These are phyloP conservation scores for Deinandra increscens DNA, from an alignment of 129 eudicot species.

Conservation along the genomic window DNA sequence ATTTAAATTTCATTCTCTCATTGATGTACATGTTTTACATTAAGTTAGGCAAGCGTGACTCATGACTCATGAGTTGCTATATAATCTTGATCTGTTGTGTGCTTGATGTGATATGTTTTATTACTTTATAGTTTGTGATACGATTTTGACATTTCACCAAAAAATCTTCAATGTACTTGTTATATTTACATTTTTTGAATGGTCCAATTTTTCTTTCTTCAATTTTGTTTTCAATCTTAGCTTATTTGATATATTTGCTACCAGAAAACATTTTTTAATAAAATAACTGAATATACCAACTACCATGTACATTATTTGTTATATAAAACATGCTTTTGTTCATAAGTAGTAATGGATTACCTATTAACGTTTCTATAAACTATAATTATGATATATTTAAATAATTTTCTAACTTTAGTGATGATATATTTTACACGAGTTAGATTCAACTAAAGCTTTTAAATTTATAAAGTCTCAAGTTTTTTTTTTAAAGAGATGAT, in stretches of 20 bases:
- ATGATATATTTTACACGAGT: too few species aligned
- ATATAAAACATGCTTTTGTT: too few species aligned
- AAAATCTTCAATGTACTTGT: constrained; percentile 14
- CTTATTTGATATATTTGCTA: constrained; percentile 2
- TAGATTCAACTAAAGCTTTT: too few species aligned
- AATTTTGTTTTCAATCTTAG: constrained; percentile 3
- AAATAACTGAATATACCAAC: not conserved
- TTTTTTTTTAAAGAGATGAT: too few species aligned
- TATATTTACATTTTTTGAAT: constrained; percentile 15
- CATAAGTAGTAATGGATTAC: too few species aligned
- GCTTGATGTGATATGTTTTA: constrained; percentile 13
- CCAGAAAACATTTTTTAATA: not conserved
- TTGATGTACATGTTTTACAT: constrained; percentile 1
- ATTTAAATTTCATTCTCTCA: not conserved
- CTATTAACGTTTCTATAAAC: too few species aligned
- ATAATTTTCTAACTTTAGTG: too few species aligned
- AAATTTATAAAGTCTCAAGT: too few species aligned
- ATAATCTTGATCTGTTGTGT: not conserved
- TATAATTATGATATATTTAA: too few species aligned
- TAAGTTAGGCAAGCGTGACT: not conserved
- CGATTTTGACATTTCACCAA: constrained; percentile 31
- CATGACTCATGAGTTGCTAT: constrained; percentile 4
- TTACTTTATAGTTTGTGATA: constrained; percentile 11
- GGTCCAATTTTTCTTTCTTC: constrained; percentile 25
- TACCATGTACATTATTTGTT: not conserved